phyloP scores from a whole-genome alignment of 768 basidiomycete species.

The Scleroderma bovista region DNA sequence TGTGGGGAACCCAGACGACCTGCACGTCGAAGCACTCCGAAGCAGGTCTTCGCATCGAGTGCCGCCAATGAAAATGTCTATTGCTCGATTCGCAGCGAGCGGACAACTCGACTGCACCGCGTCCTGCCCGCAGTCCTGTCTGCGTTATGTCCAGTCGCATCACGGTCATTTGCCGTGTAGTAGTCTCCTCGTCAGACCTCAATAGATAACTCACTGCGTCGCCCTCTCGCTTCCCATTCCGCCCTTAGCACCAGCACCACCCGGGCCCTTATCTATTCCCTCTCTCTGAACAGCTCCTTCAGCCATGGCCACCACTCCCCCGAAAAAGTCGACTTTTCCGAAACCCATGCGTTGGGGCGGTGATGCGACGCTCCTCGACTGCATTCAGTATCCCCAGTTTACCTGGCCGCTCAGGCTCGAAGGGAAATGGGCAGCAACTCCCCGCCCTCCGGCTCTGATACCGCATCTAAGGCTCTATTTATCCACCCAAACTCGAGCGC shows the following conservation, averaged over 20 bases:
- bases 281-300: too few species aligned
- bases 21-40: too few species aligned
- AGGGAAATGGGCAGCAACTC: too few species aligned
- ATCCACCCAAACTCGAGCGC: constrained; percentile 23
- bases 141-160: constrained; percentile 25
- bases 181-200: too few species aligned
- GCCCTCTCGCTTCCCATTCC: constrained; percentile 16
- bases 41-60: too few species aligned
- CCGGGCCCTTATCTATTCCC: constrained; percentile 9
- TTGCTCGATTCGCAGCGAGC: too few species aligned
- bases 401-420: constrained; percentile 27
- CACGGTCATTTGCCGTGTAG: constrained; percentile 35
- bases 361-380: constrained; percentile 57
- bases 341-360: constrained; percentile 56
- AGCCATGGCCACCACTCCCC: constrained; percentile 21
- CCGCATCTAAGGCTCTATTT: constrained; percentile 20
- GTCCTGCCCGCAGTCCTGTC: constrained; percentile 23
- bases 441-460: constrained; percentile 26
- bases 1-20: too few species aligned
- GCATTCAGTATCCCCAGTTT: constrained; percentile 38
- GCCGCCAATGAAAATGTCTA: too few species aligned
- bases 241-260: too few species aligned
- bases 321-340: constrained; percentile 40
- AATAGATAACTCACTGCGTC: constrained; percentile 16
- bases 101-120: too few species aligned